Evolutionary conservation across 345 rosid genomes (phyloP).

Genomic region (Eucalyptus cloeziana): DNA sequence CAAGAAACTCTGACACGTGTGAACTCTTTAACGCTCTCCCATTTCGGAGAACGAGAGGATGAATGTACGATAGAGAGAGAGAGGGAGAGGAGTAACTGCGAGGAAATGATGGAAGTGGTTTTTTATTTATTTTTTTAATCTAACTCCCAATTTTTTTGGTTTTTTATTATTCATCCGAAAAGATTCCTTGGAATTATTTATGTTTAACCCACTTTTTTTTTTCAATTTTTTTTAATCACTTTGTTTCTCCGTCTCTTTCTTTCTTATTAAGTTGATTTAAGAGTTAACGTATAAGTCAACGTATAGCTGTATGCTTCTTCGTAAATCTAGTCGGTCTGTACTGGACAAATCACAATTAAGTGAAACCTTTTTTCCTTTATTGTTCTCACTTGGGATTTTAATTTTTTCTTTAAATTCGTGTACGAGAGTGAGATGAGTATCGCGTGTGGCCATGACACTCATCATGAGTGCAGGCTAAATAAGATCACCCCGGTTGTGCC

Average conservation of each 20-base stretch:
- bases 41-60: background rate
- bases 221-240: background rate
- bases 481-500: fast-evolving
- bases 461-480: background rate
- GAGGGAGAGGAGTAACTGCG: background rate
- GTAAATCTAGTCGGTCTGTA: background rate
- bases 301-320: background rate
- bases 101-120: background rate
- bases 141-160: background rate
- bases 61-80: background rate
- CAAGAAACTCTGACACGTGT: background rate
- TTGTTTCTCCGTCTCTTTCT: background rate
- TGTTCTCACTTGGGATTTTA: background rate
- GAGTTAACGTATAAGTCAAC: background rate
- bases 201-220: background rate
- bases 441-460: fast-evolving
- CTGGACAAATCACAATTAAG: background rate
- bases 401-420: background rate
- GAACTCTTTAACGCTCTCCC: background rate
- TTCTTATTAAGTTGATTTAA: background rate
- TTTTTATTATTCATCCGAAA: background rate
- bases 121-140: background rate
- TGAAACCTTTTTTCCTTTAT: background rate
- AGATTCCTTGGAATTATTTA: background rate
- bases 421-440: background rate